Percentiles rank a stretch among this genome's conserved stretches.
Conservation (phyloP, 495 filamentous ascomycete genomes). For the Schizothecium vesticola region DNA sequence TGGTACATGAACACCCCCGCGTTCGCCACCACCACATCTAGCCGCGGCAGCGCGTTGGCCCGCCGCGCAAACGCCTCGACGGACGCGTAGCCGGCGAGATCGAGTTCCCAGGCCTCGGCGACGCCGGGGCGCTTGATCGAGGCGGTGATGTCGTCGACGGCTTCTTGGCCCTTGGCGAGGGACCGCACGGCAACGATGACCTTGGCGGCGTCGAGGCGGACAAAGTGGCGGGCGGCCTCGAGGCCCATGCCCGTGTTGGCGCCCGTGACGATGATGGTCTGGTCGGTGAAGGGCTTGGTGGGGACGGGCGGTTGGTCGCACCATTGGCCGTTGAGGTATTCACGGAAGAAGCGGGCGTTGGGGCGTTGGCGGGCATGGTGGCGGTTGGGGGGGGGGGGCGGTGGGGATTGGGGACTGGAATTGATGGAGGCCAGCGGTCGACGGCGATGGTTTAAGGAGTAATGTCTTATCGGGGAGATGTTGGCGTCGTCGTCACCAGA, state of each 20-base stretch:
- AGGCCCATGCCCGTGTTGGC: slow-evolving; percentile 50
- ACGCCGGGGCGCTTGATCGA: slow-evolving; percentile 40
- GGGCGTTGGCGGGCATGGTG: background rate
- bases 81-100: slow-evolving; percentile 34
- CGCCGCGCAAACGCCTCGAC: slow-evolving; percentile 22
- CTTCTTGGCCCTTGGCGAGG: slow-evolving; percentile 34
- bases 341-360: background rate
- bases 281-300: slow-evolving; percentile 10
- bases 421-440: background rate
- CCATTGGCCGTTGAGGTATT: background rate
- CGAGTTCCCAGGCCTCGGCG: slow-evolving; percentile 47
- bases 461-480: no score
- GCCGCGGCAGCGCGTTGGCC: slow-evolving; percentile 21
- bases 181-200: slow-evolving; percentile 46
- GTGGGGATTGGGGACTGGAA: no score
- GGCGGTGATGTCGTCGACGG: slow-evolving; percentile 35
- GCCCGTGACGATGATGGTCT: slow-evolving; percentile 51
- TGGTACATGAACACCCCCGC: slow-evolving; percentile 27
- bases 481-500: background rate
- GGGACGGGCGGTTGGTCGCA: background rate
- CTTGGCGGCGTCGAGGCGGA: slow-evolving; percentile 35
- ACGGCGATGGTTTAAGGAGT: no score
- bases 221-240: slow-evolving; percentile 45
- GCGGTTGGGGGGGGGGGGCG: no score
- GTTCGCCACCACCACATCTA: slow-evolving; percentile 44